A percentile compares a stretch with the other conserved stretches of the same genome.
These are phyloP conservation scores for Tuber borchii DNA, from an alignment of 495 filamentous ascomycete species.

Conservation along the genomic window DNA sequence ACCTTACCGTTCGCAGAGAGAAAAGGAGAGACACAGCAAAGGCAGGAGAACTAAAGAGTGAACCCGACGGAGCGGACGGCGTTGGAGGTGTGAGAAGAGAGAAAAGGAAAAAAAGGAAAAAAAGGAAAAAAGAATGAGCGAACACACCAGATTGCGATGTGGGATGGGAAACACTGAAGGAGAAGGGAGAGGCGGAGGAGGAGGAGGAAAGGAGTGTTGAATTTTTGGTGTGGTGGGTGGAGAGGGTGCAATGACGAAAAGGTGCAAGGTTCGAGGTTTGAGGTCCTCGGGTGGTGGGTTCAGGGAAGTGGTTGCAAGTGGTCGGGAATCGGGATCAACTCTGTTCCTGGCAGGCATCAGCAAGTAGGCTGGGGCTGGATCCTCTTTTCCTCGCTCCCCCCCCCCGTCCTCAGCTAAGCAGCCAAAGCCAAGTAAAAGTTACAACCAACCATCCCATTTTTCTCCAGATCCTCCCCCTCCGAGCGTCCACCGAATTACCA, in stretches of 20 bases:
- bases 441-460: background rate
- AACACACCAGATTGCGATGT: background rate
- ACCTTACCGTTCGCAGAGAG: background rate
- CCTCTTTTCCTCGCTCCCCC: background rate
- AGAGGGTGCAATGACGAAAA: background rate
- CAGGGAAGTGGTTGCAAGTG: constrained; percentile 1
- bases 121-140: background rate
- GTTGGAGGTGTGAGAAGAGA: background rate
- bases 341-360: background rate
- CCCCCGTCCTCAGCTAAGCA: background rate
- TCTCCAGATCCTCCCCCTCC: background rate
- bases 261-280: background rate
- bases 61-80: background rate
- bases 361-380: background rate
- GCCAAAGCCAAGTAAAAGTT: background rate
- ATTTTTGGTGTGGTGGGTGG: background rate
- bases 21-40: background rate
- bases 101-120: background rate
- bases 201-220: background rate
- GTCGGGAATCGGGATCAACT: background rate
- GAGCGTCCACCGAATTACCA: background rate
- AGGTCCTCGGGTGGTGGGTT: background rate
- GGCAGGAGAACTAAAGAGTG: background rate
- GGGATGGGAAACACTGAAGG: background rate
- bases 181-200: background rate